Percentiles rank a stretch among this genome's conserved stretches.
These are phyloP conservation scores for Claviceps pazoutovae DNA, from an alignment of 2,329 filamentous ascomycete species.

Conservation along the genomic window DNA sequence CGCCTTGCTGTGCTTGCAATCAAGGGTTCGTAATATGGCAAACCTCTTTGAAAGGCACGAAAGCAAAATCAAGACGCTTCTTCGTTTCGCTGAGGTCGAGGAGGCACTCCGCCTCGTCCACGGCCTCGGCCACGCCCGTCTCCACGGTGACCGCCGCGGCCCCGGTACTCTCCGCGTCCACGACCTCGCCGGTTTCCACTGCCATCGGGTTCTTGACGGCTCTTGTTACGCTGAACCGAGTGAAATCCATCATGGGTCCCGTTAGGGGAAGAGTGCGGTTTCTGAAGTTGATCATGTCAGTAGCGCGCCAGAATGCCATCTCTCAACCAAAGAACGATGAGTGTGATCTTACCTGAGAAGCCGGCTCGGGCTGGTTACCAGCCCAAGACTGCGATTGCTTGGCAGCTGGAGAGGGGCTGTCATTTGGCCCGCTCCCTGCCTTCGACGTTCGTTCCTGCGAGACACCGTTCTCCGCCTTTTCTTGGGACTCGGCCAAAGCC, in stretches of 20 bases:
- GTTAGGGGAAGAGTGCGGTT: slow-evolving; percentile 22
- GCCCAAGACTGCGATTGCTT: slow-evolving; percentile 60
- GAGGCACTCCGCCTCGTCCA: slow-evolving; percentile 23
- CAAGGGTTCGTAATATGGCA: neutral
- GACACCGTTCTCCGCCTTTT: slow-evolving; percentile 39
- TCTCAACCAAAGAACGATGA: neutral
- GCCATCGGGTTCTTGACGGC: slow-evolving; percentile 38
- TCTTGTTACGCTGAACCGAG: slow-evolving; percentile 50
- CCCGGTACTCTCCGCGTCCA: slow-evolving; percentile 35
- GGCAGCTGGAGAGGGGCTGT: slow-evolving; percentile 39
- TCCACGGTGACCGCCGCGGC: slow-evolving; percentile 37
- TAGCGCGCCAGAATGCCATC: neutral
- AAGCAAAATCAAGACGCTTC: slow-evolving; percentile 14
- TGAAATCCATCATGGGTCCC: slow-evolving; percentile 55
- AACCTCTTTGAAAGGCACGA: neutral
- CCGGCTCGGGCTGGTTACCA: slow-evolving; percentile 55
- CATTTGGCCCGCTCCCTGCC: slow-evolving; percentile 51
- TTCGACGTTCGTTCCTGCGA: slow-evolving; percentile 64
- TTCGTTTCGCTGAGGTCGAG: slow-evolving; percentile 24
- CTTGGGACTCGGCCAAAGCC: slow-evolving; percentile 50
- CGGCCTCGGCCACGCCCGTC: slow-evolving; percentile 30
- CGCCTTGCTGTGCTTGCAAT: neutral
- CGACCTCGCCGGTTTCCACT: slow-evolving; percentile 26
- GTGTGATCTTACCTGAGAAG: slow-evolving; percentile 25
- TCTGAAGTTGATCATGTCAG: neutral